Evolutionary conservation across 495 filamentous ascomycete species (phyloP).

Genomic region (Penicillium pancosmium): DNA sequence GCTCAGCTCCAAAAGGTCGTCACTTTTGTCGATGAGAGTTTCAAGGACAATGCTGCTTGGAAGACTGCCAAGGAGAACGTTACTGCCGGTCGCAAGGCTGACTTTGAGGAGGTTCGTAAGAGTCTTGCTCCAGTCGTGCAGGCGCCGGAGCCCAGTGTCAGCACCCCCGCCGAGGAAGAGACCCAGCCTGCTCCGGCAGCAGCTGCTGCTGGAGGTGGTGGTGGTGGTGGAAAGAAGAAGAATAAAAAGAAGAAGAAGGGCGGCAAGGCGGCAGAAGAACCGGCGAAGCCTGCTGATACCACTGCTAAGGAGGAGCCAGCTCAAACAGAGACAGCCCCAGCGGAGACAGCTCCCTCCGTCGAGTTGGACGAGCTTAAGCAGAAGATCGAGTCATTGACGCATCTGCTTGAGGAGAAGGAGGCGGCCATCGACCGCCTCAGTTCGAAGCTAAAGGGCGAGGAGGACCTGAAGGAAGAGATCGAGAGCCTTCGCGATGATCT

Average conservation of each 20-base stretch:
- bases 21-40: slow-evolving; percentile 39
- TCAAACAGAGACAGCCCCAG: slow-evolving; percentile 27
- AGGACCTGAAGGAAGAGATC: slow-evolving; percentile 84
- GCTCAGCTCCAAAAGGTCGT: slow-evolving; percentile 37
- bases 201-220: slow-evolving; percentile 19
- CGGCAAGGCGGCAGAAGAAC: slow-evolving; percentile 52
- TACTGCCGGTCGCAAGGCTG: slow-evolving; percentile 30
- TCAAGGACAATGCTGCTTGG: slow-evolving; percentile 42
- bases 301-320: slow-evolving; percentile 23
- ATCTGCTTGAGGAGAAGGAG: slow-evolving; percentile 73
- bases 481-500: slow-evolving; percentile 81
- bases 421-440: slow-evolving; percentile 65
- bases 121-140: slow-evolving; percentile 30
- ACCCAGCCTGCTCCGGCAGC: slow-evolving; percentile 27
- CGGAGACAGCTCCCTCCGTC: slow-evolving; percentile 19
- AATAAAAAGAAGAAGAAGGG: slow-evolving; percentile 92
- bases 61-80: slow-evolving; percentile 38
- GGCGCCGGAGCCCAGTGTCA: slow-evolving; percentile 8
- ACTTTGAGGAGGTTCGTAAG: slow-evolving; percentile 42
- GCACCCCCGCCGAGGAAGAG: slow-evolving; percentile 23
- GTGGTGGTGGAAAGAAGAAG: slow-evolving; percentile 64
- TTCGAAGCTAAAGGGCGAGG: slow-evolving; percentile 69
- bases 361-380: slow-evolving; percentile 50
- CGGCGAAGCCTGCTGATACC: slow-evolving; percentile 35
- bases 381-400: slow-evolving; percentile 56